Base-by-base conservation (phyloP, 257 asterid genomes). In the Scutellaria baicalensis region DNA sequence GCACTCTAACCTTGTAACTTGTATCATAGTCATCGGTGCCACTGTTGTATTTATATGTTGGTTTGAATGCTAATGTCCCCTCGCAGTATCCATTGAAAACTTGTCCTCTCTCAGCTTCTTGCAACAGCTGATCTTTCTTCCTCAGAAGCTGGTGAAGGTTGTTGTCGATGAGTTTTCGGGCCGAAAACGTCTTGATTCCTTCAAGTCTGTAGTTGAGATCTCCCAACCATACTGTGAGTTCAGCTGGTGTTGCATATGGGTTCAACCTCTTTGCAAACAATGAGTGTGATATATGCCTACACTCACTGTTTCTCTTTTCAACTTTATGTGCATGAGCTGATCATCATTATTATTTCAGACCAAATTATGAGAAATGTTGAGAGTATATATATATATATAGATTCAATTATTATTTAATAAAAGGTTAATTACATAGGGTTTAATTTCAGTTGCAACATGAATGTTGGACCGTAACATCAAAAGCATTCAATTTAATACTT, bases 41-140 rank as follows among this genome's bases (percentile, higher is more conserved):
- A 27, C 75, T 38, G 67, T 89, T 64, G 66, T 84, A 84, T 55
- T 89, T 89, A 33, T 86, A 89, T 1, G 93, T 84, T 59, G 93
- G 96, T 69, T 86, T 86, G 79, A 86, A 89, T 38, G 83, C 68
- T 57, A 84, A 69, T 27, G 89, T 82, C 44, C 96, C 96, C 65
- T 89, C 96, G 8, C 70, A 77, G 35, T 80, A 89, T 14, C 93
- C 96, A 64, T 74, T 82, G 79, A 89, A 89, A 39, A 86, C 71
- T 36, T 84, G 82, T 43, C 96, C 93, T 75, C 87, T 78, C 75
- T 89, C 91, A 0, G 93, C 96, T 70, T 89, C 93, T 80, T 84
- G 91, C 65, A 84, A 38, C 0, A 89, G 89, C 61, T 89, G 96
- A 67, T 89, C 96, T 45, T 79, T 84, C 33, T 74, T 56, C 0